Evolutionary conservation across 1,284 basidiomycete species (phyloP).

Genomic region (Pseudozyma flocculosa): DNA sequence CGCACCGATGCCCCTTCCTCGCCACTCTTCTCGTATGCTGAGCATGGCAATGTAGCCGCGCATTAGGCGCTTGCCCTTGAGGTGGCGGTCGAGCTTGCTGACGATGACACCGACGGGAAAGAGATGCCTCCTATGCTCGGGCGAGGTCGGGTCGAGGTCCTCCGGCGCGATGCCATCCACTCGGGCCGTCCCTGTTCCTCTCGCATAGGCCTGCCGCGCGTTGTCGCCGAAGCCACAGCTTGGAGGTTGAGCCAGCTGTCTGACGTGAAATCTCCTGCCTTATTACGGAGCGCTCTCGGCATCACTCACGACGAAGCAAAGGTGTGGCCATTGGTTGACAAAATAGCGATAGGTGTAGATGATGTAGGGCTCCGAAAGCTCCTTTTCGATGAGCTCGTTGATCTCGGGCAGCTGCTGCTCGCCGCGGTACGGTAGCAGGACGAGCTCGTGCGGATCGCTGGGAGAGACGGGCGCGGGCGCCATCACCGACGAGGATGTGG

Average conservation of each 20-base stretch:
- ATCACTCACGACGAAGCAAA: slow-evolving; percentile 75
- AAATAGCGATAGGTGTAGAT: slow-evolving; percentile 73
- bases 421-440: slow-evolving; percentile 72
- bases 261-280: no score
- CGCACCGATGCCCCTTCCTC: slow-evolving; percentile 77
- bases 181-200: no score
- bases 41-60: slow-evolving; percentile 98
- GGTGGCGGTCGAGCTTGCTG: slow-evolving; percentile 87
- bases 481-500: no score
- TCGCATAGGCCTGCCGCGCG: no score
- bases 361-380: slow-evolving; percentile 85
- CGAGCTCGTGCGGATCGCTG: slow-evolving; percentile 58
- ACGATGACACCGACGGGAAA: slow-evolving; percentile 74
- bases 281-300: no score
- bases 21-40: slow-evolving; percentile 34
- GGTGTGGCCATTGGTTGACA: slow-evolving; percentile 89
- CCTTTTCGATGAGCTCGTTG: slow-evolving; percentile 51
- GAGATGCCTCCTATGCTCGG: background rate
- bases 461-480: no score
- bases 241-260: no score
- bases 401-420: slow-evolving; percentile 62
- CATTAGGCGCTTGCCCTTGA: slow-evolving; percentile 65
- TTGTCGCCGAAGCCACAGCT: no score
- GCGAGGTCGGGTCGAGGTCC: background rate
- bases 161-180: background rate